phyloP scores from a whole-genome alignment of 257 asterid genomes.

The Galeopsis tetrahit region DNA sequence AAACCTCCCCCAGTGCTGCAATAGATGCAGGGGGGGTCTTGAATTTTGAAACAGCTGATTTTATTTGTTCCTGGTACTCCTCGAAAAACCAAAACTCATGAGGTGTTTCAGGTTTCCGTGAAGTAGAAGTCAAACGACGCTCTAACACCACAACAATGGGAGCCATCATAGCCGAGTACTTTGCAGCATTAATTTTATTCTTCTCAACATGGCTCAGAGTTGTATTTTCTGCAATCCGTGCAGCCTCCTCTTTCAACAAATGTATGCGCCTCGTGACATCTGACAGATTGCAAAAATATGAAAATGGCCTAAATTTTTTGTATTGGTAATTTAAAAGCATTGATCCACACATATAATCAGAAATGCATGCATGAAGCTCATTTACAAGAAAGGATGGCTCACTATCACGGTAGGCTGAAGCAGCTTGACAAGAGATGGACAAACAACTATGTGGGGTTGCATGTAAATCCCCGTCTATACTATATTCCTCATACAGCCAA shows the following conservation, averaged over 20 bases:
- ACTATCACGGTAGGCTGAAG: constrained; percentile 30
- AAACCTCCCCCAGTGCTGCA: constrained; percentile 84
- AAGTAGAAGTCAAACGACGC: constrained; percentile 94
- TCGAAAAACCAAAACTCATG: constrained; percentile 87
- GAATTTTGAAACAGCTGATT: constrained; percentile 74
- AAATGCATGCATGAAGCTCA: constrained; percentile 25
- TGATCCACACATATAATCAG: constrained; percentile 22
- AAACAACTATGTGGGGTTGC: constrained; percentile 18
- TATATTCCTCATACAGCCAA: constrained; percentile 16
- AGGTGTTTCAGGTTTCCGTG: constrained; percentile 92
- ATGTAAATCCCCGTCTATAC: constrained; percentile 18
- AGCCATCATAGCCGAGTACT: constrained; percentile 99
- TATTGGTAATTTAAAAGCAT: constrained; percentile 7
- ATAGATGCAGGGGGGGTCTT: constrained; percentile 91
- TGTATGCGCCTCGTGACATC: constrained; percentile 96
- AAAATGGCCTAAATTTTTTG: constrained; percentile 31
- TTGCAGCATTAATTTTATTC: constrained; percentile 92
- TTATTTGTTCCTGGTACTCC: constrained; percentile 78
- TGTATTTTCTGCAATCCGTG: constrained; percentile 77
- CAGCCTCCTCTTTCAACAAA: constrained; percentile 96
- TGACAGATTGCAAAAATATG: constrained; percentile 39
- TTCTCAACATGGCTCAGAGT: constrained; percentile 86
- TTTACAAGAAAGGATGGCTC: constrained; percentile 22
- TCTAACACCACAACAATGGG: constrained; percentile 91
- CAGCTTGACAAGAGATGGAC: constrained; percentile 26